phyloP scores from a whole-genome alignment of 1,284 basidiomycete genomes.

The Cystobasidium pallidum region DNA sequence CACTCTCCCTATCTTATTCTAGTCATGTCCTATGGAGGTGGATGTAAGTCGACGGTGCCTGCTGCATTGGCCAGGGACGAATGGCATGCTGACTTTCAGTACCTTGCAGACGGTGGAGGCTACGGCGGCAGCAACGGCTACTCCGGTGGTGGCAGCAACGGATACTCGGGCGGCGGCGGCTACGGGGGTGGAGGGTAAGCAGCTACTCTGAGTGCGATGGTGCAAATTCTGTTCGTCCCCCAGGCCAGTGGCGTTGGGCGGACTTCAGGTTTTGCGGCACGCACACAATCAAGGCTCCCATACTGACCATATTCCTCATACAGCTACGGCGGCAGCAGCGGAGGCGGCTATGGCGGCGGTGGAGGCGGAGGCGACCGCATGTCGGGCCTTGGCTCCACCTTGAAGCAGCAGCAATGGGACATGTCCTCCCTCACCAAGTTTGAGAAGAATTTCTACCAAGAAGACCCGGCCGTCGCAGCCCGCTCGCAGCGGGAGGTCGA shows the following conservation, averaged over 20 bases:
- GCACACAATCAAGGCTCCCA: too few species aligned
- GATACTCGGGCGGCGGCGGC: constrained; percentile 37
- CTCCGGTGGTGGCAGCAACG: constrained; percentile 44
- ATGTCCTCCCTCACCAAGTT: constrained; percentile 67
- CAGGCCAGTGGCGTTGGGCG: neutral
- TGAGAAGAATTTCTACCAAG: constrained; percentile 92
- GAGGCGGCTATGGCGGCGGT: constrained; percentile 34
- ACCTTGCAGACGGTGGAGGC: constrained; percentile 41
- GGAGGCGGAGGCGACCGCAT: constrained; percentile 61
- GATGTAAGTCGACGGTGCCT: constrained; percentile 30
- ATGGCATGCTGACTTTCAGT: constrained; percentile 7
- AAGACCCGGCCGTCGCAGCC: constrained; percentile 80
- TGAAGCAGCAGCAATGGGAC: constrained; percentile 84
- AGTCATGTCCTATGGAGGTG: constrained; percentile 44
- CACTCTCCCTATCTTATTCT: constrained; percentile 1
- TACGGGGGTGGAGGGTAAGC: constrained; percentile 42
- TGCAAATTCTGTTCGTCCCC: neutral
- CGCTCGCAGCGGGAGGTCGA: constrained; percentile 84
- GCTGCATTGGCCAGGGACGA: too few species aligned
- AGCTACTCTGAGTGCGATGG: neutral
- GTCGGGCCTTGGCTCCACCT: constrained; percentile 73
- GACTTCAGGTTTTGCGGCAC: neutral
- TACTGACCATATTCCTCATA: constrained; percentile 38
- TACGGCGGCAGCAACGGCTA: too few species aligned
- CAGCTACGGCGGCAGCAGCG: constrained; percentile 47